These are phyloP conservation scores for Prunus padus DNA, from an alignment of 306 rosid species.

Conservation along the genomic window DNA sequence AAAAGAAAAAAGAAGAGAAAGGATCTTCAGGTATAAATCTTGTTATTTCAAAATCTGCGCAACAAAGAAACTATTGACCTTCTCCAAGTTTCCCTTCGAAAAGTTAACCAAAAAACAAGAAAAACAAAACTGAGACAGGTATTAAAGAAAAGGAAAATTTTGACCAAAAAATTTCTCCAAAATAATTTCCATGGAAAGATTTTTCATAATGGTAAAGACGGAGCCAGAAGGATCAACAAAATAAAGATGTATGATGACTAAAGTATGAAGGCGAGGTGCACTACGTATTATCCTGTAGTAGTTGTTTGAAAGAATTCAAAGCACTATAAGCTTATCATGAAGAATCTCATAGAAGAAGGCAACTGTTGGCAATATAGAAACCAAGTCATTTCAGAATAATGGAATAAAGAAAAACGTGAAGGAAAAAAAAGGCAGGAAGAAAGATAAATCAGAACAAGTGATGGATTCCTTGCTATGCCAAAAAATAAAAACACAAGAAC, in stretches of 20 bases:
- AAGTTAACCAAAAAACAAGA: background rate
- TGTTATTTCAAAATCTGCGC: no score
- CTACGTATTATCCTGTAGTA: background rate
- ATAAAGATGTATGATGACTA: background rate
- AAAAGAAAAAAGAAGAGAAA: background rate
- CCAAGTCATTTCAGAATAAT: background rate
- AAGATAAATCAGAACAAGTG: background rate
- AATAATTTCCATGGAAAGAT: background rate
- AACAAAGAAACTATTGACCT: background rate
- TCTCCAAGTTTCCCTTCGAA: background rate
- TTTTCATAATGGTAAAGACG: background rate
- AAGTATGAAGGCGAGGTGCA: background rate
- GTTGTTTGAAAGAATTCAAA: background rate
- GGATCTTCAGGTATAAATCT: background rate
- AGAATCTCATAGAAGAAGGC: background rate
- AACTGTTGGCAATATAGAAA: background rate
- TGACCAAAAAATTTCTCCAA: background rate
- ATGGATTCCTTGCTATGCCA: background rate
- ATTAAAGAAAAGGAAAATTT: background rate
- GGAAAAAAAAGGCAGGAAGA: background rate
- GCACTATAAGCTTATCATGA: background rate
- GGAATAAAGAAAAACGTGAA: background rate
- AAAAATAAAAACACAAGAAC: slow-evolving; percentile 13
- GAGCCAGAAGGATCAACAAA: background rate
- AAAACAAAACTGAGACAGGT: background rate